These are phyloP conservation scores for Candida ascalaphidarum DNA, from an alignment of 805 yeast genomes.

Conservation along the genomic window DNA sequence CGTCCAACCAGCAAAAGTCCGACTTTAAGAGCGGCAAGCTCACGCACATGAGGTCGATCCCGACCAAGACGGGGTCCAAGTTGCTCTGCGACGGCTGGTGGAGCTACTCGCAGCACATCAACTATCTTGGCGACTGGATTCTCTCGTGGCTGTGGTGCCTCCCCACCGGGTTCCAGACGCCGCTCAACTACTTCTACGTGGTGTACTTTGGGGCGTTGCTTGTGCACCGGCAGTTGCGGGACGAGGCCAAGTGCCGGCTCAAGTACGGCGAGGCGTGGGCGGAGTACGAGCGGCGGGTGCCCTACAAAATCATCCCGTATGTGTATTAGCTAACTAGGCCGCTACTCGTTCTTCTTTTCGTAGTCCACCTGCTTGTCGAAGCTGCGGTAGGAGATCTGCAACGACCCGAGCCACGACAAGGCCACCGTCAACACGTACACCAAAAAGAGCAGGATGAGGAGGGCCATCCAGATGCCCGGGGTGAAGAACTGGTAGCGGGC, in stretches of 20 bases:
- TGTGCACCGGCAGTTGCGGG: slow-evolving; percentile 84
- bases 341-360: slow-evolving; percentile 38
- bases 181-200: slow-evolving; percentile 81
- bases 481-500: slow-evolving; percentile 64
- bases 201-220: slow-evolving; percentile 75
- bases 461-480: slow-evolving; percentile 73
- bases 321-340: slow-evolving; percentile 41
- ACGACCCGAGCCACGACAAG: slow-evolving; percentile 58
- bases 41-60: slow-evolving; percentile 49
- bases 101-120: slow-evolving; percentile 86
- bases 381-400: slow-evolving; percentile 75
- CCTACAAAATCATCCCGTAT: slow-evolving; percentile 85
- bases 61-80: slow-evolving; percentile 70
- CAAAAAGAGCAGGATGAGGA: slow-evolving; percentile 57
- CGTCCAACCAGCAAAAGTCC: slow-evolving; percentile 79
- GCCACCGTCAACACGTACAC: slow-evolving; percentile 52
- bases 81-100: slow-evolving; percentile 93
- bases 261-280: slow-evolving; percentile 88
- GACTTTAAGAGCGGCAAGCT: slow-evolving; percentile 74
- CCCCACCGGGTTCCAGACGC: slow-evolving; percentile 75
- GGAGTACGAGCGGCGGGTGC: slow-evolving; percentile 72
- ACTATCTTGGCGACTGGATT: slow-evolving; percentile 93
- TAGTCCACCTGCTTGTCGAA: slow-evolving; percentile 61
- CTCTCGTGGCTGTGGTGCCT: slow-evolving; percentile 89
- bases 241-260: slow-evolving; percentile 79